Base-by-base conservation (phyloP, 345 rosid genomes). In the Cochlearia excelsa region DNA sequence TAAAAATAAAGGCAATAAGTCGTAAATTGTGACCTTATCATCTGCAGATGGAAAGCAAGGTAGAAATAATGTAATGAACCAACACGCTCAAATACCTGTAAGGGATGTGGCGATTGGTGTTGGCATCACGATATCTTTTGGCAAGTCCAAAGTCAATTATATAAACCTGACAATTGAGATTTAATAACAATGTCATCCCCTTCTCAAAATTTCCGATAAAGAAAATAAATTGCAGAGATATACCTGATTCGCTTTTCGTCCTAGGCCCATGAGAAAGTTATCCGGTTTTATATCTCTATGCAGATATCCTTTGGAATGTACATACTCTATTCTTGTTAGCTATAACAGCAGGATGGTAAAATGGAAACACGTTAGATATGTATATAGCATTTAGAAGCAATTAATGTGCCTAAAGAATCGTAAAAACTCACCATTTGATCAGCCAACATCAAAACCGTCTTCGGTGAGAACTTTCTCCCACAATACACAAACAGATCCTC, bases 231-330 rank as follows among this genome's bases (percentile, higher is more conserved):
- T 4, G 6, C 38, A 54, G 37, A 61, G 42, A 46, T 10, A 31
- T 9, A 82, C 96, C 94, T 86, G 97, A 69, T 82, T 86, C 30
- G 91, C 95, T 73, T 84, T 87, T 26, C 87, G 79, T 4, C 89
- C 91, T 31, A 86, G 76, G 26, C 97, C 97, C 88, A 89, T 89
- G 30, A 89, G 91, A 28, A 89, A 89, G 80, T 89, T 89, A 77
- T 89, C 97, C 0, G 97, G 95, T 55, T 89, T 89, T n/a, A 89
- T 89, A 60, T 89, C 97, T 74, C 97, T 77, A 58, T 89, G 97
- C 52, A 89, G 74, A 74, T 84, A 89, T 30, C 91, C 90, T 76
- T 84, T 89, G 2, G 89, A 80, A 62, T 89, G 92, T 47, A 84
- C 82, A 57, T 76, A 88, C 23, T 89, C 97, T 52, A 86, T 83